Evolutionary conservation across 805 yeast species (phyloP).

Genomic region (Saturnispora dispora): DNA sequence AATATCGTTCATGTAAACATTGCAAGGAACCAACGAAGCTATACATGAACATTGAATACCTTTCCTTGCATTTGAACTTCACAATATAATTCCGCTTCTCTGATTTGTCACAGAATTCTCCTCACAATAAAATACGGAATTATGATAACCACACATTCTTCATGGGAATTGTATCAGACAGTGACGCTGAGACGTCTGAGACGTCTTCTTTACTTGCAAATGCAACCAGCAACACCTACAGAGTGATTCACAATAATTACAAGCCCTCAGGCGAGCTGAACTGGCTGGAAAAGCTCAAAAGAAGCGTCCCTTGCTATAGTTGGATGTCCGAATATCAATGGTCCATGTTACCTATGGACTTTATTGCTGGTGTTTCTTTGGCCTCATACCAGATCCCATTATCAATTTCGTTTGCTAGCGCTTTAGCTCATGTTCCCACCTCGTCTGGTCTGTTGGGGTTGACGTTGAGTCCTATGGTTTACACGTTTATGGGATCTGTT

Average conservation of each 20-base stretch:
- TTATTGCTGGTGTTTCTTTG: conserved; percentile 75
- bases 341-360: conserved; percentile 43
- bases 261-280: conserved; percentile 2
- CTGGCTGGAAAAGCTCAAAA: conserved; percentile 33
- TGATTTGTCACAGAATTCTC: background rate
- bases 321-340: conserved; percentile 52
- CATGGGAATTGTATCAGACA: background rate
- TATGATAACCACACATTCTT: background rate
- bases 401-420: conserved; percentile 70
- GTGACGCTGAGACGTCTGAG: background rate
- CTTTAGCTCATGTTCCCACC: conserved; percentile 78
- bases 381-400: conserved; percentile 91
- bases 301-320: conserved; percentile 57
- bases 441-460: conserved; percentile 69
- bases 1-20: no score
- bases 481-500: conserved; percentile 72
- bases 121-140: background rate
- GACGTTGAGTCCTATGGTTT: conserved; percentile 69
- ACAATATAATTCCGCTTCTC: background rate
- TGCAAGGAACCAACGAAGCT: no score
- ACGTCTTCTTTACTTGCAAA: conserved; percentile 1
- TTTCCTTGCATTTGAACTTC: background rate
- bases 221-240: background rate
- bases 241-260: background rate
- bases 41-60: no score